A percentile compares a stretch with the other conserved stretches of the same genome.
These are phyloP conservation scores for Pichia cephalocereana DNA, from an alignment of 805 yeast genomes.

Conservation along the genomic window DNA sequence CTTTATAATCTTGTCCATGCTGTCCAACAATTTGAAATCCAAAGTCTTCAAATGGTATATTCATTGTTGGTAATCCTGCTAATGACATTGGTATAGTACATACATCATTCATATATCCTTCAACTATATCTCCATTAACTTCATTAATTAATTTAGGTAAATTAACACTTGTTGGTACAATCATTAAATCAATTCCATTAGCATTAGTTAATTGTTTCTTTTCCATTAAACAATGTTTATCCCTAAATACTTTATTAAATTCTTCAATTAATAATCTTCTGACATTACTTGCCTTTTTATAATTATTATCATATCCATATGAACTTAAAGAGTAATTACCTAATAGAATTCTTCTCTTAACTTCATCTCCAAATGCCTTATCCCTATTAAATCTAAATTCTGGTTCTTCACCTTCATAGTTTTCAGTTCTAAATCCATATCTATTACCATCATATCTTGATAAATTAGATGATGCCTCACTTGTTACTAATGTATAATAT, in stretches of 20 bases:
- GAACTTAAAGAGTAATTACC: slow-evolving; percentile 85
- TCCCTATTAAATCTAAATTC: slow-evolving; percentile 50
- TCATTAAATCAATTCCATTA: slow-evolving; percentile 53
- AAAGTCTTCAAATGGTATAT: slow-evolving; percentile 52
- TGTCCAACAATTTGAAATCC: slow-evolving; percentile 86
- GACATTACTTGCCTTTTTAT: slow-evolving; percentile 61
- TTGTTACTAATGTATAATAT: slow-evolving; percentile 81
- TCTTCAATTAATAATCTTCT: slow-evolving; percentile 55
- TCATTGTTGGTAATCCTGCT: slow-evolving; percentile 83
- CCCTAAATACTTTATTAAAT: slow-evolving; percentile 53
- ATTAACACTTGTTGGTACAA: slow-evolving; percentile 60
- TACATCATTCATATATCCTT: slow-evolving; percentile 70
- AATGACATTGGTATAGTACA: slow-evolving; percentile 85
- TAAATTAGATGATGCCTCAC: slow-evolving; percentile 90
- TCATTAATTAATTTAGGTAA: slow-evolving; percentile 28
- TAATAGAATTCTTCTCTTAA: slow-evolving; percentile 67
- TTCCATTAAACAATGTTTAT: slow-evolving; percentile 33
- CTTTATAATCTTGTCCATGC: slow-evolving; percentile 65
- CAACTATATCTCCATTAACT: slow-evolving; percentile 31
- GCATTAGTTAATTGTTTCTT: slow-evolving; percentile 7
- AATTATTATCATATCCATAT: slow-evolving; percentile 64
- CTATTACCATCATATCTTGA: slow-evolving; percentile 87
- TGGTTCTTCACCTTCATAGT: slow-evolving; percentile 20
- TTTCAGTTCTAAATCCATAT: slow-evolving; percentile 51
- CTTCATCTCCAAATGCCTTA: slow-evolving; percentile 70